Evolutionary conservation across 345 rosid species (phyloP).

Genomic region (Citrus mangshanensis): DNA sequence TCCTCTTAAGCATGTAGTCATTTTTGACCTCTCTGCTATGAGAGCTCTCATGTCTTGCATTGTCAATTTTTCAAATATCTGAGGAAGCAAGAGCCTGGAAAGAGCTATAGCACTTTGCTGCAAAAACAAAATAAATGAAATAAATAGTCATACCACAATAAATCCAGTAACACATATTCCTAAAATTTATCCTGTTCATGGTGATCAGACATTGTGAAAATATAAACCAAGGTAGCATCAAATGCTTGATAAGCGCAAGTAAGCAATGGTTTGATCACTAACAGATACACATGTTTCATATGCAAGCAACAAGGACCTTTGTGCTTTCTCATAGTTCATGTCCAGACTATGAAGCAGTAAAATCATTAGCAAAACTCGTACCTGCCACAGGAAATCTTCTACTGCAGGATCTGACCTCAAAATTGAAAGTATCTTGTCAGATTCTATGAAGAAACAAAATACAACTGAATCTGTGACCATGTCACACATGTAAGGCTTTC

Average conservation of each 20-base stretch:
- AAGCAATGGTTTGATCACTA: background rate
- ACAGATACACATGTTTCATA: background rate
- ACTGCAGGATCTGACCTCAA: slow-evolving; percentile 60
- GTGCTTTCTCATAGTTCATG: background rate
- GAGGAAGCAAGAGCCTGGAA: slow-evolving; percentile 81
- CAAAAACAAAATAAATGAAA: slow-evolving; percentile 3
- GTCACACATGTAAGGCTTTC: slow-evolving; percentile 75
- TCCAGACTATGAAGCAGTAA: slow-evolving; percentile 4
- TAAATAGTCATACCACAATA: background rate
- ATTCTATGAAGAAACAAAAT: slow-evolving; percentile 62
- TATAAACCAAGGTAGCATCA: background rate
- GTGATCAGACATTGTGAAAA: background rate
- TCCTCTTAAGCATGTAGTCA: slow-evolving; percentile 59
- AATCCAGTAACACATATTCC: background rate
- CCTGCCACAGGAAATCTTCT: slow-evolving; percentile 90
- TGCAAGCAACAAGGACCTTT: background rate
- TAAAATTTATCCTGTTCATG: background rate
- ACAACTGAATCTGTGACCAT: slow-evolving; percentile 80
- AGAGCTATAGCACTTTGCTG: slow-evolving; percentile 91
- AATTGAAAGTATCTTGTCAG: slow-evolving; percentile 52
- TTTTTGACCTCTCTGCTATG: slow-evolving; percentile 58
- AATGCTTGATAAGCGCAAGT: background rate
- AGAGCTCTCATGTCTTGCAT: slow-evolving; percentile 81
- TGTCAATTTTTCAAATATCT: slow-evolving; percentile 70
- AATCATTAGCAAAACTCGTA: slow-evolving; percentile 20